Conservation (phyloP, 2,329 filamentous ascomycete genomes). For the Aureobasidium sp. region DNA sequence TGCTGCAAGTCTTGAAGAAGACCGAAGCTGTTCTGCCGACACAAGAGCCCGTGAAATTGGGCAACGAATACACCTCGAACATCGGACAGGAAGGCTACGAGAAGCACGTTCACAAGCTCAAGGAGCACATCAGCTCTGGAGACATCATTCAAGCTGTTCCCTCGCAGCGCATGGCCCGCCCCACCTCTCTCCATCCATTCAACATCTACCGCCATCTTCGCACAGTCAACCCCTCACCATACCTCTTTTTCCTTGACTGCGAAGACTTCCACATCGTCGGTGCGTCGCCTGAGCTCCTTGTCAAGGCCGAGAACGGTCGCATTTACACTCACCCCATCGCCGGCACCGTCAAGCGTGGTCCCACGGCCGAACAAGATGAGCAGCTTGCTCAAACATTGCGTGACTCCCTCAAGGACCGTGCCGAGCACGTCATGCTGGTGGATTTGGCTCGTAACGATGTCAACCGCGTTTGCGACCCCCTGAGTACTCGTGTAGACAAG, state of each 20-base stretch:
- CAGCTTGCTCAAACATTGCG: constrained; percentile 69
- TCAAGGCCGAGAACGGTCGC: constrained; percentile 78
- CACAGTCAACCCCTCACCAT: constrained; percentile 95
- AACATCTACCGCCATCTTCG: constrained; percentile 95
- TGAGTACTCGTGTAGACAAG: constrained; percentile 82
- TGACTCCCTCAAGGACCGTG: constrained; percentile 79
- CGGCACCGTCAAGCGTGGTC: constrained; percentile 84
- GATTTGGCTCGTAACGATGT: constrained; percentile 94
- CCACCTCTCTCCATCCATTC: constrained; percentile 88
- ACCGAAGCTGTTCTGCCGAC: constrained; percentile 59
- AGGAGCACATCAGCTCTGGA: constrained; percentile 82
- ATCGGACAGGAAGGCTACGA: constrained; percentile 86
- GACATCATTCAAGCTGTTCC: constrained; percentile 98
- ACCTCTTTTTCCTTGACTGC: constrained; percentile 94
- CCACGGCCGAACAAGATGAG: constrained; percentile 73
- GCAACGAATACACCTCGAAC: constrained; percentile 82
- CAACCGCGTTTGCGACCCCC: constrained; percentile 88
- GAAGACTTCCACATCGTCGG: constrained; percentile 90
- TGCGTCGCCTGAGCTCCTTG: constrained; percentile 87
- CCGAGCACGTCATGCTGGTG: constrained; percentile 96
- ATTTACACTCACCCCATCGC: constrained; percentile 97
- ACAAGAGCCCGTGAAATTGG: constrained; percentile 64
- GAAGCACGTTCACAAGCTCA: constrained; percentile 74
- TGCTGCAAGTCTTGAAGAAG: constrained; percentile 65
- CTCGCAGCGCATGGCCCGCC: constrained; percentile 83